Evolutionary conservation across 1,139 yeast species (phyloP), one percentile per base, ranked within the genome.

Genomic region (Yamadazyma diospyri): DNA sequence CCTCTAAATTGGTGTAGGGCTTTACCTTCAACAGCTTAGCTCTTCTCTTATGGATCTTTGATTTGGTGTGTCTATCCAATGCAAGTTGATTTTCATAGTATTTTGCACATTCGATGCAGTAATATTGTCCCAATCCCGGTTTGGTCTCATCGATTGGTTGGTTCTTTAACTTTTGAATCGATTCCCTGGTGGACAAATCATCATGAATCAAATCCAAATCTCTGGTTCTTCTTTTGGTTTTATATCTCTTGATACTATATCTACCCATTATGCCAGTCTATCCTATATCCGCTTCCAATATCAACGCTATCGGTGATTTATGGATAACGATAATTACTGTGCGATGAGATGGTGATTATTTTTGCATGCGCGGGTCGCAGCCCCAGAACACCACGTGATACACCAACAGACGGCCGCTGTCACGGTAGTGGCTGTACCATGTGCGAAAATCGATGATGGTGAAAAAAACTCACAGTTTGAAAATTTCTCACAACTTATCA

Each of bases 51-150:
- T 92, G 97, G 7, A 81, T 72, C 54, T 88, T 88, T 7, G 83
- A 73, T 49, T 77, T 76, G 43, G 72, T 63, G 61, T 92, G 98
- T 16, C 81, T 72, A 43, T 77, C 78, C 41, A 85, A 68, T 10
- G 95, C 84, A 26, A 61, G 57, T 35, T 83, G 89, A 39, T 81
- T 81, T 53, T 89, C 97, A 52, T 78, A 87, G 58, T 92, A 87
- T 58, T 82, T 85, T 34, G 95, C 95, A 69, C 98, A 92, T 45
- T 88, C 95, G 37, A 92, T 73, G 60, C 97, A 92, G 59, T 87
- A 92, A 59, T 78, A 83, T 61, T 92, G 97, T 12, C 97, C 98
- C 46, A 92, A 64, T 4, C 98, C 98, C 1, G 97, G 92, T 54
- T 82, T 82, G 32, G 78, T 78, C 61, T 89, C 97, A 58, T 92